Evolutionary conservation across 2,329 filamentous ascomycete species (phyloP).

Genomic region (Dactylellina cionopaga): DNA sequence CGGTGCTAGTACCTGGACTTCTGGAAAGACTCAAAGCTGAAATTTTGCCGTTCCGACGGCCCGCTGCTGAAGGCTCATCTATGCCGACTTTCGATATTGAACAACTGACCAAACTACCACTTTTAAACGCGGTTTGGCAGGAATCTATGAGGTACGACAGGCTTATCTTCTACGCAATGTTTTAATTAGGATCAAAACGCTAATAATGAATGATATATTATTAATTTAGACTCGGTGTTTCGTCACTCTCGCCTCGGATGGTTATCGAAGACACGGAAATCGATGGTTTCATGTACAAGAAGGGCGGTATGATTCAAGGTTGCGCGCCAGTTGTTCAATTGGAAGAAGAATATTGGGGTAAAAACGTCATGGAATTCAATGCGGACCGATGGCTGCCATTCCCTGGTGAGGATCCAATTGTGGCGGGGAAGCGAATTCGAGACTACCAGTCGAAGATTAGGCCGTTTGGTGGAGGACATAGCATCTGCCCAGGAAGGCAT

Average conservation of each 20-base stretch:
- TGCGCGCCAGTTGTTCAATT: conserved; percentile 11
- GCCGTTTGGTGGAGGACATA: conserved; percentile 34
- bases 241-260: conserved; percentile 34
- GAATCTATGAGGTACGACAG: conserved; percentile 37
- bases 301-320: conserved; percentile 44
- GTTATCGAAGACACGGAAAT: conserved; percentile 48
- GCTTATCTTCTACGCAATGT: background rate
- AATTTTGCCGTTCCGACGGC: background rate
- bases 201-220: background rate
- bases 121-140: conserved; percentile 35
- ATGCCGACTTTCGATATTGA: conserved; percentile 34
- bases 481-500: conserved; percentile 37
- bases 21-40: conserved; percentile 23
- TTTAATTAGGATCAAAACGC: background rate
- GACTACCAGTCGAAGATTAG: conserved; percentile 18
- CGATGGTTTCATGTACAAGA: conserved; percentile 40
- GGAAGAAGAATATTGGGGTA: conserved; percentile 43
- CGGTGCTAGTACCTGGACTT: conserved; percentile 11
- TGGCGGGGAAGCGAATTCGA: conserved; percentile 21
- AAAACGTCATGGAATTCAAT: conserved; percentile 30
- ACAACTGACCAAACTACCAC: conserved; percentile 19
- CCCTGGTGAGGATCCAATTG: conserved; percentile 15
- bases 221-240: conserved; percentile 37
- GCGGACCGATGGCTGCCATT: conserved; percentile 33
- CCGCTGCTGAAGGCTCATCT: conserved; percentile 6